These are phyloP conservation scores for Cordia subcordata DNA, from an alignment of 257 asterid genomes.

Conservation along the genomic window DNA sequence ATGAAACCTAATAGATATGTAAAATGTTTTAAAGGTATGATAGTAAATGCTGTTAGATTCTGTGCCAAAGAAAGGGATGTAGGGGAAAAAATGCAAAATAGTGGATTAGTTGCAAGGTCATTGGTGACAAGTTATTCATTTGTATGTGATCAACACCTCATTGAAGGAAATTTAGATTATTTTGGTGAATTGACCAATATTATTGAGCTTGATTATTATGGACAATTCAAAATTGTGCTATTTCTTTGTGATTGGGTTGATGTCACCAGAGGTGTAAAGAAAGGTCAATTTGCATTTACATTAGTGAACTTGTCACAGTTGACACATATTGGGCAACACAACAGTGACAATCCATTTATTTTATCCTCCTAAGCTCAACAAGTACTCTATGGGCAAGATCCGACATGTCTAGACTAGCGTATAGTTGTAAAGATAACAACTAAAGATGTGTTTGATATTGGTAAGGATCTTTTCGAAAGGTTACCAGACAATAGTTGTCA, in stretches of 20 bases:
- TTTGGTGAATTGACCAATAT: constrained; percentile 1
- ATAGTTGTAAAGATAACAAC: constrained; percentile 7
- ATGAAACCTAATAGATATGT: constrained; percentile 1
- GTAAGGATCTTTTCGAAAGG: neutral
- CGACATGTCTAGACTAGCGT: neutral
- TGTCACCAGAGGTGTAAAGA: neutral
- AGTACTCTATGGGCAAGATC: constrained; percentile 8
- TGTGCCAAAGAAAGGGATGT: constrained; percentile 1
- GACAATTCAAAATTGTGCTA: constrained; percentile 1
- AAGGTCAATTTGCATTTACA: constrained; percentile 13
- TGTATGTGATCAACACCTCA: neutral
- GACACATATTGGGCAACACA: neutral
- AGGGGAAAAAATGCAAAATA: constrained; percentile 4
- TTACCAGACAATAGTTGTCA: neutral
- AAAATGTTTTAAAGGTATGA: neutral
- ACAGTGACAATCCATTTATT: constrained; percentile 12
- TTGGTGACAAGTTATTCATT: neutral
- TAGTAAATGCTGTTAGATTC: constrained; percentile 6
- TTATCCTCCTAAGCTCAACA: constrained; percentile 9
- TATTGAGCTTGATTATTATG: neutral
- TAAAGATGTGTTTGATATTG: neutral
- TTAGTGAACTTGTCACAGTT: constrained; percentile 9
- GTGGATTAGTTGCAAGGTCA: constrained; percentile 4
- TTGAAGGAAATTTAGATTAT: neutral
- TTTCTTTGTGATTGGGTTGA: constrained; percentile 15